Base-by-base conservation (phyloP, 1,284 basidiomycete genomes). In the Takashimella tepidaria region DNA sequence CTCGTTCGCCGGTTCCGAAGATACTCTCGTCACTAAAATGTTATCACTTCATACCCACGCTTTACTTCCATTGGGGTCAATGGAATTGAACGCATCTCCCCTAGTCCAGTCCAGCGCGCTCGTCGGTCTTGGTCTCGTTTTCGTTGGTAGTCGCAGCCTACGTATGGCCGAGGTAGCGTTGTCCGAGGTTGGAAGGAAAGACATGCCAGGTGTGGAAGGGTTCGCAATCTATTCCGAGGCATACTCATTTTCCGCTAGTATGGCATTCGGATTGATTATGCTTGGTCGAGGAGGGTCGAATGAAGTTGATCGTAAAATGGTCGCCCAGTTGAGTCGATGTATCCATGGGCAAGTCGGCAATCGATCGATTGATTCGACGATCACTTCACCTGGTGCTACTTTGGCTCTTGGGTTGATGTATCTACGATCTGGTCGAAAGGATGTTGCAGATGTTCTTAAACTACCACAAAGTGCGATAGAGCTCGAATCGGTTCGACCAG, bases 221-320 rank as follows among this genome's bases (percentile, higher is more conserved):
- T 89, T 84, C 63, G 86, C 85, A 59, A 89, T 91, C 57, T 83
- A 89, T 68, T 83, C 89, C 27, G 96, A 98, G 69, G 86, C 92
- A 0, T 98, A 98, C 70, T 88, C 92, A 0, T 85, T 92, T 60
- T 84, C 89, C 1, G 86, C 92, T 1, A 89, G 88, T 3, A 81
- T 97, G 43, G 85, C 89, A 0, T 96, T 96, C 67, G 96, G 96
- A 0, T 87, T 97, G 81, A 88, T 96, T 72, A 93, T 97, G 86
- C 82, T 98, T 4, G 92, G 90, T 5, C 87, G 85, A 62, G 92
- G 92, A 0, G 82, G 84, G 0, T 67, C 81, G 4, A 69, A 68
- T 45, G 67, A 72, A 31, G 88, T 88, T 1, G 90, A 93, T 63
- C 75, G 85, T 55, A 78, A 79, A 13, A 78, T 89, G 55, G 75